phyloP scores from a whole-genome alignment of 208 protist genomes.

The Crithidia thermophila region DNA sequence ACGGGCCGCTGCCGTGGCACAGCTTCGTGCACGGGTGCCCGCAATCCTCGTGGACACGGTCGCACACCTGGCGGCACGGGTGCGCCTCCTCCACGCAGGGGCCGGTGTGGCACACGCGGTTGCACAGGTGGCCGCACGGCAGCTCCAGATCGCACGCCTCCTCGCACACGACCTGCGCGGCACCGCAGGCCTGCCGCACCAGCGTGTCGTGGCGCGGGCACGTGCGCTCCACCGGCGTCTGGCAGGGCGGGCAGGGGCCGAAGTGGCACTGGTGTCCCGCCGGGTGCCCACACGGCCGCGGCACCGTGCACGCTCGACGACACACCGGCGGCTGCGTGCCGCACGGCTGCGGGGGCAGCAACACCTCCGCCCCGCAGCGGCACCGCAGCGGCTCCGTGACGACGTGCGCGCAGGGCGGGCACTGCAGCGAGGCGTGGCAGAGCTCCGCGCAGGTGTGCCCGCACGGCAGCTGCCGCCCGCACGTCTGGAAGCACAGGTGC shows the following conservation, averaged over 20 bases:
- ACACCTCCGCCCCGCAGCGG: slow-evolving; percentile 50
- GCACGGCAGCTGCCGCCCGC: slow-evolving; percentile 67
- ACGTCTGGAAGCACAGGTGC: slow-evolving; percentile 56
- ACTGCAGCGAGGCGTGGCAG: slow-evolving; percentile 63
- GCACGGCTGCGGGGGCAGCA: slow-evolving; percentile 75
- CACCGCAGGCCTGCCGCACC: slow-evolving; percentile 36
- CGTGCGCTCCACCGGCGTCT: slow-evolving; percentile 34
- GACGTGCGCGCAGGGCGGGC: slow-evolving; percentile 67
- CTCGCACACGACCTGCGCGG: slow-evolving; percentile 39
- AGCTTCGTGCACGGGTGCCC: slow-evolving; percentile 54
- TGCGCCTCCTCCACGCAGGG: slow-evolving; percentile 44
- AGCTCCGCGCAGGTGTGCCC: slow-evolving; percentile 73
- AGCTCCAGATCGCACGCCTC: slow-evolving; percentile 49
- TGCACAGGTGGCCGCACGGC: slow-evolving; percentile 67
- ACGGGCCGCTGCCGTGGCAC: slow-evolving; percentile 53
- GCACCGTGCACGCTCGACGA: slow-evolving; percentile 41
- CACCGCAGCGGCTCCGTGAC: slow-evolving; percentile 57
- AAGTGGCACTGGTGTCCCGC: slow-evolving; percentile 71
- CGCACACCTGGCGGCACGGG: slow-evolving; percentile 45
- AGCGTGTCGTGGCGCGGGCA: slow-evolving; percentile 56
- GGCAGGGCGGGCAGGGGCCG: slow-evolving; percentile 72
- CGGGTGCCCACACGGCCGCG: slow-evolving; percentile 50
- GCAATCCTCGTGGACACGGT: slow-evolving; percentile 46
- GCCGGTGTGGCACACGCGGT: slow-evolving; percentile 60
- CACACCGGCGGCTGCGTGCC: slow-evolving; percentile 65